Conservation (phyloP, 352 stramenopile genomes). For the Globisporangium uncinulatum region DNA sequence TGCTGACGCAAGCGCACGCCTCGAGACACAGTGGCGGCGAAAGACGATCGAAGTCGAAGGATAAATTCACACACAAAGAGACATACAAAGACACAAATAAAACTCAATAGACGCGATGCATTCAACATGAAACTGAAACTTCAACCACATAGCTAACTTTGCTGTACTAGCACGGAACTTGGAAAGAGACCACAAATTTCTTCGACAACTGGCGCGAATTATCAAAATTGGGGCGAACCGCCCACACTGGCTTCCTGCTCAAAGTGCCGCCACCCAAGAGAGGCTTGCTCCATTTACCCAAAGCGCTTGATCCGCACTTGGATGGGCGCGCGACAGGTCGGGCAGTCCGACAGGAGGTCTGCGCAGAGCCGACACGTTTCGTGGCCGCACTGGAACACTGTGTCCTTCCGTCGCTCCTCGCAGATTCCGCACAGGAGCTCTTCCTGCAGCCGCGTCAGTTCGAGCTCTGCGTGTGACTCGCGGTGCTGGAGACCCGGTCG, state of each 20-base stretch:
- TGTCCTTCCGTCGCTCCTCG: constrained; percentile 71
- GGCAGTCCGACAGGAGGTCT: constrained; percentile 51
- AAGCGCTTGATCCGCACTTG: constrained; percentile 74
- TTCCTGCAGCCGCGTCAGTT: constrained; percentile 62
- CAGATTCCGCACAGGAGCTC: constrained; percentile 68
- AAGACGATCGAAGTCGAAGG: constrained; percentile 2
- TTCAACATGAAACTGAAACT: too few relatives aligned
- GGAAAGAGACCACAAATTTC: too few relatives aligned
- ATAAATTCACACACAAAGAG: not conserved
- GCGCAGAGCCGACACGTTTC: constrained; percentile 65
- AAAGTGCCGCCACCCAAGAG: too few relatives aligned
- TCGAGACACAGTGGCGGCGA: not conserved
- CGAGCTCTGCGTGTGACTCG: constrained; percentile 41
- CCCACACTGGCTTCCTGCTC: too few relatives aligned
- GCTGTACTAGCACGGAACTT: too few relatives aligned
- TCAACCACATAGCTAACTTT: too few relatives aligned
- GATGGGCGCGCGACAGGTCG: constrained; percentile 67
- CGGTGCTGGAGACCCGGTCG: constrained; percentile 20
- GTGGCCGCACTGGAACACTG: constrained; percentile 81
- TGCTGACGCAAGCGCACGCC: not conserved
- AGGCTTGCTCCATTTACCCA: constrained; percentile 10
- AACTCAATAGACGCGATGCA: not conserved
- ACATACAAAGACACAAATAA: not conserved
- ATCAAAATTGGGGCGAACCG: too few relatives aligned
- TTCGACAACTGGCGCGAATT: not conserved